These are phyloP conservation scores for Pancytospora epiphaga DNA, from an alignment of 371 early-diverging fungal genomes.

Conservation along the genomic window DNA sequence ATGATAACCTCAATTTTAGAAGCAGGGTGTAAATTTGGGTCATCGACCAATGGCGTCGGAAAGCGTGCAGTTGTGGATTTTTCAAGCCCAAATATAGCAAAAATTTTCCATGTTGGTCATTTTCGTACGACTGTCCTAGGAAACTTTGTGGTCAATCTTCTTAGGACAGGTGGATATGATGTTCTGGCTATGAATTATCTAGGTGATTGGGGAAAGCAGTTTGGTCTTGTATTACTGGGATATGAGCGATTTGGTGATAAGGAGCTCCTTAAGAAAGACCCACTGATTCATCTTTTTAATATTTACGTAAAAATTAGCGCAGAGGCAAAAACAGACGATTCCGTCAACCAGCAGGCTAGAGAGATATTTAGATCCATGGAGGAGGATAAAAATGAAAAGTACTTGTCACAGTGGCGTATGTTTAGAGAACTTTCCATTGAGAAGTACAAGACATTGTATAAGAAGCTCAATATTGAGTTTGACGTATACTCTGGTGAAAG, in stretches of 20 bases:
- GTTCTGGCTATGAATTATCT: constrained; percentile 85
- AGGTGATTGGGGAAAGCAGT: constrained; percentile 99
- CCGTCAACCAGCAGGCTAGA: constrained; percentile 75
- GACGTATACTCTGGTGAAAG: constrained; percentile 97
- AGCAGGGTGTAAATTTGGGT: constrained; percentile 44
- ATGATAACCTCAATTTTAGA: constrained; percentile 28
- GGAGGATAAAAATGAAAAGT: constrained; percentile 74
- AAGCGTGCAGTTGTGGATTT: constrained; percentile 78
- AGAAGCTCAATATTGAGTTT: constrained; percentile 78
- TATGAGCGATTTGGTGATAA: constrained; percentile 72
- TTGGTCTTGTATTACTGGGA: constrained; percentile 84
- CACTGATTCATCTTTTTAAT: constrained; percentile 81
- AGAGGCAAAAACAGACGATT: constrained; percentile 65
- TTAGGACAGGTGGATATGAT: constrained; percentile 74
- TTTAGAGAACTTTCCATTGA: constrained; percentile 83
- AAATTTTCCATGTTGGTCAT: constrained; percentile 98
- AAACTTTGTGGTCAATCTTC: constrained; percentile 74
- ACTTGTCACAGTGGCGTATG: constrained; percentile 71
- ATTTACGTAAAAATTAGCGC: constrained; percentile 83
- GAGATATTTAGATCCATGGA: constrained; percentile 91
- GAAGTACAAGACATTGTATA: constrained; percentile 82
- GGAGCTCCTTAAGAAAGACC: constrained; percentile 68
- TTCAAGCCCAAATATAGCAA: constrained; percentile 95
- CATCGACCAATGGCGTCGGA: constrained; percentile 61
- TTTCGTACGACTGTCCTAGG: constrained; percentile 93